A percentile compares a stretch with the other conserved stretches of the same genome.
phyloP scores from a whole-genome alignment of 164 flowering plant genomes.

The Berberis vulgaris region DNA sequence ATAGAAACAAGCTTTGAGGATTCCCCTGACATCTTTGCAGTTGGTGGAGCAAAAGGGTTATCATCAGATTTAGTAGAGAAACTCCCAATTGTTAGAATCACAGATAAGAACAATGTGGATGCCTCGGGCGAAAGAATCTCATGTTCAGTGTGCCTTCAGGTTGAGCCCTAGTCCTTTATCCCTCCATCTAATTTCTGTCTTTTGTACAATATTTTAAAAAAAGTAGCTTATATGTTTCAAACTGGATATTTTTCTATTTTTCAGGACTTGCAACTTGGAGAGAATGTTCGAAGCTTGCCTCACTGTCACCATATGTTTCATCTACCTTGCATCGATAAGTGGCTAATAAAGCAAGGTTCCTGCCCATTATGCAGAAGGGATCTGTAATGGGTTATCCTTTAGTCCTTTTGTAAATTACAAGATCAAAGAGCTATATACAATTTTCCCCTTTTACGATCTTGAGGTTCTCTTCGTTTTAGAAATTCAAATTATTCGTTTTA shows the following conservation, averaged over 20 bases:
- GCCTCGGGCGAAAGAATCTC: slow-evolving; percentile 65
- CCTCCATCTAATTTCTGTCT: no score
- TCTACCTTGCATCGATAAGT: slow-evolving; percentile 78
- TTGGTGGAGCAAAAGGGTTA: slow-evolving; percentile 60
- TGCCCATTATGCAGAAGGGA: slow-evolving; percentile 92
- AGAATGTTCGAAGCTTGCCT: slow-evolving; percentile 71
- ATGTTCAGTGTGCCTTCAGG: slow-evolving; percentile 97
- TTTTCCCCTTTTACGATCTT: neutral
- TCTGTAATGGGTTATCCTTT: slow-evolving; percentile 25
- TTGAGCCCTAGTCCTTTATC: slow-evolving; percentile 26
- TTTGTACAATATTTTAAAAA: no score
- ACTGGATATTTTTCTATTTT: neutral
- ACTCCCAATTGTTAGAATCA: slow-evolving; percentile 67
- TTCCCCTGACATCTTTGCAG: slow-evolving; percentile 54
- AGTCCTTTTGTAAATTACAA: slow-evolving; percentile 13
- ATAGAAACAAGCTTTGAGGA: slow-evolving; percentile 67
- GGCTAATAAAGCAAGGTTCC: slow-evolving; percentile 80
- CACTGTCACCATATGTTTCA: slow-evolving; percentile 90
- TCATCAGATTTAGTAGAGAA: slow-evolving; percentile 58
- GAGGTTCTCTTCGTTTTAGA: neutral
- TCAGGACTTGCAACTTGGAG: slow-evolving; percentile 77
- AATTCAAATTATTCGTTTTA: no score
- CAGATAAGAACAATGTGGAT: slow-evolving; percentile 45
- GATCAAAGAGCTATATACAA: neutral
- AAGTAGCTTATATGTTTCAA: no score